Percentiles rank a stretch among this genome's conserved stretches.
Conservation (phyloP, 139 green algal species). For the Desmodesmus armatus region DNA sequence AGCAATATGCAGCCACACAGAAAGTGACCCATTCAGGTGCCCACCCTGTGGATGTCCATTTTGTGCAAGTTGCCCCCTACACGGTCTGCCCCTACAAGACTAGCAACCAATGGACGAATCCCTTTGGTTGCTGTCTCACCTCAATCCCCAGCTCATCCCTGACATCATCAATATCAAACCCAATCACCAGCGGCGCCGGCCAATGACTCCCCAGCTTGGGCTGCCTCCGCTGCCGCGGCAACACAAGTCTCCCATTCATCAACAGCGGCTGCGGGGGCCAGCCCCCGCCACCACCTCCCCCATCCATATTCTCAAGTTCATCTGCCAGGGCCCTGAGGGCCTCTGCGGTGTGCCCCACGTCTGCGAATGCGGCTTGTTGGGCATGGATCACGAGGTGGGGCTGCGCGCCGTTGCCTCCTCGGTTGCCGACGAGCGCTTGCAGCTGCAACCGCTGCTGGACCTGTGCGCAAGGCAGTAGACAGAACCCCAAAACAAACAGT, state of each 20-base stretch:
- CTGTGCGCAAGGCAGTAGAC: no score
- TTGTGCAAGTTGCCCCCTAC: no score
- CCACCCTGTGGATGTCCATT: no score
- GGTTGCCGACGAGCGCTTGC: no score
- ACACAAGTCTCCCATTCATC: background rate
- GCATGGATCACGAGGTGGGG: constrained; percentile 25
- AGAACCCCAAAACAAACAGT: no score
- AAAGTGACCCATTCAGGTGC: no score
- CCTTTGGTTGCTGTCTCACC: no score
- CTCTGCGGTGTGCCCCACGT: constrained; percentile 18
- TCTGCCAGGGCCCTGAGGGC: constrained; percentile 25
- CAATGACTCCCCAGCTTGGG: constrained; percentile 16
- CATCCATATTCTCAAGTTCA: constrained; percentile 15
- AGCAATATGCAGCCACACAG: no score
- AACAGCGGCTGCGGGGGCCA: no score
- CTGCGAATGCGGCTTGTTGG: no score
- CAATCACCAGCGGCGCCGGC: constrained; percentile 15
- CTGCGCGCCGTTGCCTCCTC: background rate
- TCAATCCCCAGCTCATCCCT: background rate
- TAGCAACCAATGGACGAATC: no score
- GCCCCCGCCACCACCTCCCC: background rate
- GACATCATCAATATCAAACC: constrained; percentile 9
- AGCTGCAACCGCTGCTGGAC: constrained; percentile 18
- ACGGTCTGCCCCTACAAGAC: no score
- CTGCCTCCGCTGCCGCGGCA: background rate